phyloP scores from a whole-genome alignment of 1,284 basidiomycete species.

The Cryptococcus sp. region DNA sequence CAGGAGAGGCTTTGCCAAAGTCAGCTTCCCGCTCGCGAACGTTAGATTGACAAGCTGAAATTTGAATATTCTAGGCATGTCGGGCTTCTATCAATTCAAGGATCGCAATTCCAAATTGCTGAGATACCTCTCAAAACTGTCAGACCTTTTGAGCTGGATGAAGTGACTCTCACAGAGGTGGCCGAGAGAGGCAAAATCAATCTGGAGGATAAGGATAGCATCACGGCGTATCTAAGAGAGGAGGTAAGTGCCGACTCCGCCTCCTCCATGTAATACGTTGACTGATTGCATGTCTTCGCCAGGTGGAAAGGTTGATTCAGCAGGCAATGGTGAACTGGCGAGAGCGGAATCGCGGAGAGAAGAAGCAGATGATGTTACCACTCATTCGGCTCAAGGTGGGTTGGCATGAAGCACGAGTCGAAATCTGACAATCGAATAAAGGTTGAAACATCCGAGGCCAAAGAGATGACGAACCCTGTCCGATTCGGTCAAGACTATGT shows the following conservation, averaged over 20 bases:
- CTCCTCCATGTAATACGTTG: background rate
- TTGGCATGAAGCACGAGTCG: slow-evolving; percentile 4
- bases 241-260: slow-evolving; percentile 59
- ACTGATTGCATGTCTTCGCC: background rate
- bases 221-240: slow-evolving; percentile 73
- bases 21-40: slow-evolving; percentile 51
- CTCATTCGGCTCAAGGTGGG: slow-evolving; percentile 80
- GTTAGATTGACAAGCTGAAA: background rate
- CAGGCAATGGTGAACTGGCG: slow-evolving; percentile 77
- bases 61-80: slow-evolving; percentile 66
- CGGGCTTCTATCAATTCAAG: slow-evolving; percentile 78
- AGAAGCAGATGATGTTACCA: slow-evolving; percentile 73
- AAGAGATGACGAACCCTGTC: slow-evolving; percentile 89
- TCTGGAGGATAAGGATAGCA: slow-evolving; percentile 73
- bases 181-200: slow-evolving; percentile 71
- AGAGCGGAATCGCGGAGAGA: slow-evolving; percentile 62
- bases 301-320: slow-evolving; percentile 79
- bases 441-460: slow-evolving; percentile 88
- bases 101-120: slow-evolving; percentile 80
- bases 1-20: slow-evolving; percentile 88
- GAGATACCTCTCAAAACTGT: slow-evolving; percentile 87
- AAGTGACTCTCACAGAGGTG: slow-evolving; percentile 71
- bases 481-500: slow-evolving; percentile 96
- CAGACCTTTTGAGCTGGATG: slow-evolving; percentile 91
- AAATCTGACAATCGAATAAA: slow-evolving; percentile 38